Evolutionary conservation across 176 grass and related monocot genomes (phyloP).

Genomic region (Cenchrus fungigraminus): DNA sequence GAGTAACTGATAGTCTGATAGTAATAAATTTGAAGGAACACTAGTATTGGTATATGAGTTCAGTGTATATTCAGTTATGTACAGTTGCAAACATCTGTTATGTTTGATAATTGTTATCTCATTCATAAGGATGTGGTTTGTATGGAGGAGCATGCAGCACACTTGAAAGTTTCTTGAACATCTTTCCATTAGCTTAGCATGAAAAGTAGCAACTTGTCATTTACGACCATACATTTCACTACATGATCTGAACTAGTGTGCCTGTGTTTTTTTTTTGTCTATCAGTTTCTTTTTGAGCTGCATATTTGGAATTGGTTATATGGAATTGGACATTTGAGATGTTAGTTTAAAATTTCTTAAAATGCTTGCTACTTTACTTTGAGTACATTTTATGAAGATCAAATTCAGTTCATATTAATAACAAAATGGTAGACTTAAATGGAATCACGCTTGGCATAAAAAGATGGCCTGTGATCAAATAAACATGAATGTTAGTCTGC

Average conservation of each 20-base stretch:
- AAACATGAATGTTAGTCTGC: not conserved
- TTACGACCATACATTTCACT: not conserved
- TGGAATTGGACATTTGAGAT: not conserved
- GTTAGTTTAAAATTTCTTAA: not conserved
- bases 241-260: not conserved
- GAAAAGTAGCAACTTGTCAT: not conserved
- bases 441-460: not conserved
- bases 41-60: not conserved
- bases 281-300: not conserved
- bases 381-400: not conserved
- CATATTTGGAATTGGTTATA: not conserved
- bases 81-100: not conserved
- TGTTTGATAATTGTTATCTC: not conserved
- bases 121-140: conserved; percentile 19
- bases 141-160: not conserved
- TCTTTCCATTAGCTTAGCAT: not conserved
- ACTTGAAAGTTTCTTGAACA: not conserved
- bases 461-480: not conserved
- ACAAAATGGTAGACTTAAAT: not conserved
- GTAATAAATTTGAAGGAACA: not conserved
- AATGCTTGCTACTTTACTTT: not conserved
- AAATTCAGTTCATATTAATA: not conserved
- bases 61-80: not conserved
- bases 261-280: not conserved
- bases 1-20: not conserved